Base-by-base conservation (phyloP, 768 basidiomycete genomes). In the Candolleomyces efflorescens region DNA sequence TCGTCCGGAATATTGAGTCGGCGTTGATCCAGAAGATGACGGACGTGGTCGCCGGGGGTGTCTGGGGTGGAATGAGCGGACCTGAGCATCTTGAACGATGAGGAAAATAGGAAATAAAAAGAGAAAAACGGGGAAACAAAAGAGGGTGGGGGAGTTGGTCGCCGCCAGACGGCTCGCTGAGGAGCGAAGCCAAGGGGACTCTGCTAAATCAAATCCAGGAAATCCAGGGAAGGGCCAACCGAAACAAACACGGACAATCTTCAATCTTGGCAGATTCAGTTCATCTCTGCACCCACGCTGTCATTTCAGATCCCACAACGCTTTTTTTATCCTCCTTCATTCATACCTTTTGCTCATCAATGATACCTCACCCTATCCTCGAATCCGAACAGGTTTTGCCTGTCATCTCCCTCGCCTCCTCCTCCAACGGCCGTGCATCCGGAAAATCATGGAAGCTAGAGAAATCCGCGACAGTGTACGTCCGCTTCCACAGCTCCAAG, bases 401-500 rank as follows among this genome's bases (percentile, higher is more conserved):
- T 49, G 56, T 65, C 49, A 53, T 78, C 17, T 59, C 75, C 24
- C 70, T 90, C 24, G 73, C 82, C 9, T 71, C 81, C n/a, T 83
- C 88, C 0, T 76, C 85, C 27, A 79, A 79, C 56, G 89, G 89
- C 12, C 80, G 89, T 37, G 71, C 78, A 7, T 90, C 89, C 1
- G 83, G 88, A 26, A 91, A 90, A 71, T 65, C 77, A 58, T 91
- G 89, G 89, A 87, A 85, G 68, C 58, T 63, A 3, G 59, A 58
- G 36, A 84, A 84, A 65, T 64, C 75, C 2, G 72, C 84, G 7
- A 80, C 80, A 32, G 75, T 78, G 85, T 85, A 69, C 46, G 78
- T 64, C 10, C 18, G 48, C 49, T 41, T 46, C 47, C 18, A 27
- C 38, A 45, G 54, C 56, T 45, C 45, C 37, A 46, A 26, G 22